Percentiles rank a stretch among this genome's conserved stretches.
These are phyloP conservation scores for Verbascum thapsus DNA, from an alignment of 257 asterid genomes.

Conservation along the genomic window DNA sequence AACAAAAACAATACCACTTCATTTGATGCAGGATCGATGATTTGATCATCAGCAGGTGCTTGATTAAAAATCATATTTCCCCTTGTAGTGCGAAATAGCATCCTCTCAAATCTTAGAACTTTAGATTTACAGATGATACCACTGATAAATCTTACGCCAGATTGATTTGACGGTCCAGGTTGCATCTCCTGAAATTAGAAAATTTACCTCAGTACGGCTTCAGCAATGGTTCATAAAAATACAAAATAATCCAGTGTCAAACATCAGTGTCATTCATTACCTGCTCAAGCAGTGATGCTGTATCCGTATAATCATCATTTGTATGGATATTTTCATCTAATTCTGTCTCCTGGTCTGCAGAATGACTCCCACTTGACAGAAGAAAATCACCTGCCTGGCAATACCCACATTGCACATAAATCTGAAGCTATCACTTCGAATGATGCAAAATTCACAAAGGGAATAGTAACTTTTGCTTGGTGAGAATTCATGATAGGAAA, in stretches of 20 bases:
- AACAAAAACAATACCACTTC: conserved; percentile 66
- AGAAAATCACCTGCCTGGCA: conserved; percentile 92
- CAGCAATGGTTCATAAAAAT: conserved; percentile 28
- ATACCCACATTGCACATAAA: conserved; percentile 24
- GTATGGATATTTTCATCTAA: conserved; percentile 65
- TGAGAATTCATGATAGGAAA: neutral
- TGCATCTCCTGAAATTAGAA: conserved; percentile 73
- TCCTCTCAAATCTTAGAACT: conserved; percentile 83
- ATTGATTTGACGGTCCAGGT: conserved; percentile 74
- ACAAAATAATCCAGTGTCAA: conserved; percentile 24
- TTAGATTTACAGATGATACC: conserved; percentile 88
- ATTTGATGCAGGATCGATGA: conserved; percentile 79
- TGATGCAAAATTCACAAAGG: neutral
- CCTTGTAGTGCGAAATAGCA: conserved; percentile 96
- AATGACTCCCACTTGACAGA: conserved; percentile 63
- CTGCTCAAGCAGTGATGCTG: conserved; percentile 83
- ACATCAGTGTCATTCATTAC: conserved; percentile 40
- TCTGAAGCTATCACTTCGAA: neutral
- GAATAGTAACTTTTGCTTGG: neutral
- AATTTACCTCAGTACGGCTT: conserved; percentile 35
- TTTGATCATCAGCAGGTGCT: conserved; percentile 72
- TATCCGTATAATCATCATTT: conserved; percentile 51
- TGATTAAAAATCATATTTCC: conserved; percentile 98
- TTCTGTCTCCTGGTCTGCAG: conserved; percentile 71
- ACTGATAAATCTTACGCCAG: conserved; percentile 92